Percentiles rank a stretch among this genome's conserved stretches.
These are phyloP conservation scores for Candida wancherniae DNA, from an alignment of 805 yeast genomes.

Conservation along the genomic window DNA sequence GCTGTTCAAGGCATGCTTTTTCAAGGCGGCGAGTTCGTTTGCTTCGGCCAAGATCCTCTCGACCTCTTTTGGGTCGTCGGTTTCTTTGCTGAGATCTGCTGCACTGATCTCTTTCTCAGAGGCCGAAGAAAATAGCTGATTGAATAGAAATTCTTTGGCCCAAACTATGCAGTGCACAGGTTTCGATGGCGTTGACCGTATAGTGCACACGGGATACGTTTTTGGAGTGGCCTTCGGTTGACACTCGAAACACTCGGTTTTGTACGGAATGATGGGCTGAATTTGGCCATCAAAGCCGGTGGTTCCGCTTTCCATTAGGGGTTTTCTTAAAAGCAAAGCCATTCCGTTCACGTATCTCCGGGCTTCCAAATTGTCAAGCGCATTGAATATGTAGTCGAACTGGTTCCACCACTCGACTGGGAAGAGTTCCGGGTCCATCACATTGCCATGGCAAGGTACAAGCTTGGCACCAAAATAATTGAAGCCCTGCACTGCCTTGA, in stretches of 20 bases:
- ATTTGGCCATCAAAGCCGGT: slow-evolving; percentile 94
- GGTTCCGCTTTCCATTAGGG: slow-evolving; percentile 90
- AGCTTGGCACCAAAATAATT: slow-evolving; percentile 55
- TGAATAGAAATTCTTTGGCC: slow-evolving; percentile 89
- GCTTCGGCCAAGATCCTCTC: slow-evolving; percentile 62
- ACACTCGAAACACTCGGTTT: slow-evolving; percentile 92
- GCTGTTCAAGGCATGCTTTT: slow-evolving; percentile 14
- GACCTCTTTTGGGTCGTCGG: slow-evolving; percentile 60
- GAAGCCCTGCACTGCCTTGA: slow-evolving; percentile 72
- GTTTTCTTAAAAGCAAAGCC: slow-evolving; percentile 66
- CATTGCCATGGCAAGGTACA: slow-evolving; percentile 79
- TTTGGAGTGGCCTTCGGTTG: slow-evolving; percentile 82
- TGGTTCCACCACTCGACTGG: slow-evolving; percentile 69
- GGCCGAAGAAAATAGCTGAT: slow-evolving; percentile 66
- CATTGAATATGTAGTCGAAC: slow-evolving; percentile 81
- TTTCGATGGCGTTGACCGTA: slow-evolving; percentile 92
- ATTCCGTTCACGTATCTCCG: slow-evolving; percentile 83
- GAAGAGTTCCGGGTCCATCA: slow-evolving; percentile 70
- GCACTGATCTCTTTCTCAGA: slow-evolving; percentile 17
- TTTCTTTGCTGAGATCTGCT: slow-evolving; percentile 40
- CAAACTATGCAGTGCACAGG: slow-evolving; percentile 96
- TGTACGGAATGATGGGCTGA: slow-evolving; percentile 80
- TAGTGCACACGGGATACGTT: slow-evolving; percentile 93
- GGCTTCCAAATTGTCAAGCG: slow-evolving; percentile 90
- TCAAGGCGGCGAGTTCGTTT: slow-evolving; percentile 51